These are phyloP conservation scores for Corchorus capsularis DNA, from an alignment of 345 rosid genomes.

Conservation along the genomic window DNA sequence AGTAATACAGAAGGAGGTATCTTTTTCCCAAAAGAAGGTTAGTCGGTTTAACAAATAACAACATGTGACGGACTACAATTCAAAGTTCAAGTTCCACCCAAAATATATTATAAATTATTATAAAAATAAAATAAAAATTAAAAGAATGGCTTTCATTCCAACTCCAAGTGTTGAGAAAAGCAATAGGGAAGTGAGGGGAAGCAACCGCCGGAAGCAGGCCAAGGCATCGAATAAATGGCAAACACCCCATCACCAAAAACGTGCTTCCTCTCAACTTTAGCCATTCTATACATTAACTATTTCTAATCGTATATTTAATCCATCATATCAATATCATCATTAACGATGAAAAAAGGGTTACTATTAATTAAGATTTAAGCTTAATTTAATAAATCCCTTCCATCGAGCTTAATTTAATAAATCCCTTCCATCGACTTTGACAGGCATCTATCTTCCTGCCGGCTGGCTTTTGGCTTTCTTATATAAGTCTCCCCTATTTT, in stretches of 20 bases:
- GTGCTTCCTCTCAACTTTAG: neutral
- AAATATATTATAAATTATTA: too few relatives aligned
- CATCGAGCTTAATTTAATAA: neutral
- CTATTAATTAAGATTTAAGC: neutral
- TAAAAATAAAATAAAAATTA: neutral
- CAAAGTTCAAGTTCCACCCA: neutral
- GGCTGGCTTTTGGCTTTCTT: neutral
- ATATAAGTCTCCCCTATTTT: neutral
- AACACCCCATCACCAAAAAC: neutral
- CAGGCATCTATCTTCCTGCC: too few relatives aligned
- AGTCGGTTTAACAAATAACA: neutral
- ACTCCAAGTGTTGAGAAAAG: neutral
- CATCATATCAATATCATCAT: neutral
- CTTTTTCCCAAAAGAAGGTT: neutral
- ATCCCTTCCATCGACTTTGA: neutral
- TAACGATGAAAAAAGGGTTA: neutral
- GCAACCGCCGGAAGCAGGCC: neutral
- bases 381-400: neutral
- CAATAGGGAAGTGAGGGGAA: constrained; percentile 25
- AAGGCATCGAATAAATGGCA: neutral
- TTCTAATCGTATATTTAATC: neutral
- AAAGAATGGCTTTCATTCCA: constrained; percentile 4
- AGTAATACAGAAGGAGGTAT: too few relatives aligned
- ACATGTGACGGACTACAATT: neutral
- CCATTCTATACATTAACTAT: neutral